Conservation (phyloP, 495 filamentous ascomycete species). For the Neurospora hispaniola region DNA sequence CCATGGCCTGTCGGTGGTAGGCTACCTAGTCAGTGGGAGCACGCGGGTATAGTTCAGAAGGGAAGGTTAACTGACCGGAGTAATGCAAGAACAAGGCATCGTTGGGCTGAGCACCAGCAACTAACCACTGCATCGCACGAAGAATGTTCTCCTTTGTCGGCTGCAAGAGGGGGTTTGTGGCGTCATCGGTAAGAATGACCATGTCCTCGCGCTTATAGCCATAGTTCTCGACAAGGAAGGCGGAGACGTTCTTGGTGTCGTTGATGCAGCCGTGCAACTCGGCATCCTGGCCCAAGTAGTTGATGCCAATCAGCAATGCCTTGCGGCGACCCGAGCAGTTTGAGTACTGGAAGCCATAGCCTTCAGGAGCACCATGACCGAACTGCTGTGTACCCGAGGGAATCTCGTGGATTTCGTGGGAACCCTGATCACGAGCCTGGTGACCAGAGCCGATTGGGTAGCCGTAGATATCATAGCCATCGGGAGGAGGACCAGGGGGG, state of each 20-base stretch:
- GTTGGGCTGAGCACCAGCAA: constrained; percentile 33
- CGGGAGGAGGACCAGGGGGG: constrained; percentile 26
- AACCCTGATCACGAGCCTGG: constrained; percentile 6
- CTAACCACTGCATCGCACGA: constrained; percentile 39
- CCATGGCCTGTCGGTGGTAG: constrained; percentile 28
- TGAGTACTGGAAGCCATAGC: constrained; percentile 69
- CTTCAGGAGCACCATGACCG: constrained; percentile 36
- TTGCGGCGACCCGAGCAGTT: constrained; percentile 77
- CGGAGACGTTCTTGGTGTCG: constrained; percentile 84
- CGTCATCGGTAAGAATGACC: constrained; percentile 41
- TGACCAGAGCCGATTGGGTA: constrained; percentile 20
- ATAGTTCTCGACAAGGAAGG: constrained; percentile 70
- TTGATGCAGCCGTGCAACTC: constrained; percentile 91
- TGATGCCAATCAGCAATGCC: constrained; percentile 87
- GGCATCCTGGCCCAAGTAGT: constrained; percentile 80
- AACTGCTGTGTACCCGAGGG: constrained; percentile 34
- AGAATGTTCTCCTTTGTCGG: constrained; percentile 43
- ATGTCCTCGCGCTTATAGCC: constrained; percentile 45
- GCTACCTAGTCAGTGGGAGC: neutral
- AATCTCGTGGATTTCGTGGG: constrained; percentile 37
- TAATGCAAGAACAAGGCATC: constrained; percentile 42
- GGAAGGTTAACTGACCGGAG: constrained; percentile 47
- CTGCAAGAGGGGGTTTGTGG: constrained; percentile 28
- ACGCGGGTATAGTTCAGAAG: neutral
- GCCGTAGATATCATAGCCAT: constrained; percentile 27